Evolutionary conservation across 148 eudicot genomes (phyloP).

Genomic region (Rhododendron vialii): DNA sequence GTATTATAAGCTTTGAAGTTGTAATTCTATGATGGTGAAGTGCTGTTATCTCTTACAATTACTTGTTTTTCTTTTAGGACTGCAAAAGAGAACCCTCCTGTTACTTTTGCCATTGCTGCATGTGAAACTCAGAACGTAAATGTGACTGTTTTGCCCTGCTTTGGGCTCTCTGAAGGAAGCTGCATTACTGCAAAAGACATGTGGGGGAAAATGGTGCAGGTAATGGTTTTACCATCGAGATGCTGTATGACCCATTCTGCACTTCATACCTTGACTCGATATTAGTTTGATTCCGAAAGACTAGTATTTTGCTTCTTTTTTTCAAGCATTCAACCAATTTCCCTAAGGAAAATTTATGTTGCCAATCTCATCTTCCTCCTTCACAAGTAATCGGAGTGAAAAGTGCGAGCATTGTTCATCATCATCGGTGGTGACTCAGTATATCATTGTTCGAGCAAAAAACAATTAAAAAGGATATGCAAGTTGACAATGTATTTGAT

Average conservation of each 20-base stretch:
- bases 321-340: not conserved
- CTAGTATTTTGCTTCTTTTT: not conserved
- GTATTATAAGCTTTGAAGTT: not conserved
- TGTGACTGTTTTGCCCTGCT: slow-evolving; percentile 85
- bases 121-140: slow-evolving; percentile 96
- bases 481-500: too few relatives aligned
- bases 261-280: not conserved
- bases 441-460: too few relatives aligned
- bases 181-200: slow-evolving; percentile 84
- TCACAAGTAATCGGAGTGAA: not conserved
- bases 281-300: not conserved
- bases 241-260: not conserved
- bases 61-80: slow-evolving; percentile 51
- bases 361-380: not conserved
- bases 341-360: not conserved
- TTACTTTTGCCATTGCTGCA: slow-evolving; percentile 92
- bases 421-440: too few relatives aligned
- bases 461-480: too few relatives aligned
- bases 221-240: slow-evolving; percentile 13
- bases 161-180: slow-evolving; percentile 79
- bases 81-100: slow-evolving; percentile 82
- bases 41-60: slow-evolving; percentile 14
- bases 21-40: not conserved
- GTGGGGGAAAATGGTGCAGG: slow-evolving; percentile 92
- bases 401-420: not conserved